Percentiles rank a stretch among this genome's conserved stretches.
Evolutionary conservation across 495 filamentous ascomycete species (phyloP).

Genomic region (Talaromyces wortmannii): DNA sequence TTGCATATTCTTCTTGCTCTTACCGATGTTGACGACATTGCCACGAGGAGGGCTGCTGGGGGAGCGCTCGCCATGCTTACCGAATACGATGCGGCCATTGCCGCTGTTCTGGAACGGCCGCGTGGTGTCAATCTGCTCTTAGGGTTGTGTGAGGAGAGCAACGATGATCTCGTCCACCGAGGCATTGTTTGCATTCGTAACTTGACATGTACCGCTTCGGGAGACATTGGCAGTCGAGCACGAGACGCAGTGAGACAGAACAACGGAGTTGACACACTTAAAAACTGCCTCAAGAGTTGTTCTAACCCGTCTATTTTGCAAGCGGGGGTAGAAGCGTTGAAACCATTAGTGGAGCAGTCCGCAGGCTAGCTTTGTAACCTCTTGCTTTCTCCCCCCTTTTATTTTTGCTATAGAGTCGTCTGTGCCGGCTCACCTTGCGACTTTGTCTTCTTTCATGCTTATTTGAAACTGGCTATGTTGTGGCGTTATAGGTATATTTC

Average conservation of each 20-base stretch:
- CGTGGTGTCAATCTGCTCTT: constrained; percentile 66
- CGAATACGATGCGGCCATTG: constrained; percentile 64
- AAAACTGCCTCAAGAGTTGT: constrained; percentile 56
- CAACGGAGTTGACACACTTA: constrained; percentile 54
- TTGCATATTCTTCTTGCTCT: constrained; percentile 81
- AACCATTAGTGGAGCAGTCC: constrained; percentile 43
- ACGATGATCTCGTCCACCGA: constrained; percentile 67
- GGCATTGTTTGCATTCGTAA: constrained; percentile 68
- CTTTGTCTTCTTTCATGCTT: not conserved
- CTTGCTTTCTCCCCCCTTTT: not conserved
- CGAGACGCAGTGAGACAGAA: constrained; percentile 30
- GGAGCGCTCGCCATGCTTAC: constrained; percentile 82
- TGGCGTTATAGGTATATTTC: not conserved
- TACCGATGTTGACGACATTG: constrained; percentile 73
- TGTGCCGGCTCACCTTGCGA: not conserved
- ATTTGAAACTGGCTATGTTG: not conserved
- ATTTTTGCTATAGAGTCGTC: not conserved
- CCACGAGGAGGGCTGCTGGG: constrained; percentile 76
- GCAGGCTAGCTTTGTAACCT: not conserved
- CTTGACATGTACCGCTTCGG: constrained; percentile 31
- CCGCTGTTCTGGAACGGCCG: constrained; percentile 59
- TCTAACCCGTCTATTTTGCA: constrained; percentile 57
- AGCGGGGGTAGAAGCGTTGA: constrained; percentile 55
- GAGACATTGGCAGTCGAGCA: constrained; percentile 32
- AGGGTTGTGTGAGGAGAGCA: constrained; percentile 66